Evolutionary conservation across 768 basidiomycete genomes (phyloP).

Genomic region (Pleurotus pulmonarius): DNA sequence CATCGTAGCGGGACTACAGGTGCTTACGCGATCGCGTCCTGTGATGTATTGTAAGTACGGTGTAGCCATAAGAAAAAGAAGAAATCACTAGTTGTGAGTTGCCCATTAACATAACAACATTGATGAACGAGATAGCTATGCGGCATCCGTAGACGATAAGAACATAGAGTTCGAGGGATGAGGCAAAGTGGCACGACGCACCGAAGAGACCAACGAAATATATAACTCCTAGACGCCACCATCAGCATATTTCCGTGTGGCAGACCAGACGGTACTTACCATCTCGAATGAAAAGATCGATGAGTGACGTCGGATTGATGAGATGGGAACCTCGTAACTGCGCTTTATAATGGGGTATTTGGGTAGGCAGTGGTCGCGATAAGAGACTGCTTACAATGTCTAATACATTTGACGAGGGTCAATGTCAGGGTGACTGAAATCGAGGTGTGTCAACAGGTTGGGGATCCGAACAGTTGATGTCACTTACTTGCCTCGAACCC

Average conservation of each 20-base stretch:
- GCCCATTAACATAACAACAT: not conserved
- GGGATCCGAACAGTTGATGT: not conserved
- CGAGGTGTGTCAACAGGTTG: not conserved
- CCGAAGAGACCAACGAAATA: not conserved
- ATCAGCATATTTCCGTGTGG: not conserved
- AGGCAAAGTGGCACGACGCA: not conserved
- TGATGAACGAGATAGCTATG: not conserved
- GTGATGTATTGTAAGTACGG: not conserved
- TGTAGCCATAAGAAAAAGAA: too few species aligned
- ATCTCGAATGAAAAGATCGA: not conserved
- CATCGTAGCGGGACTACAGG: not conserved
- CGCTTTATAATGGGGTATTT: not conserved
- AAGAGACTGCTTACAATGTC: not conserved
- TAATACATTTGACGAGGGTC: not conserved
- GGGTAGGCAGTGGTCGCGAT: not conserved
- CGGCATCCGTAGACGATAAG: not conserved
- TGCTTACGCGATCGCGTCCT: not conserved
- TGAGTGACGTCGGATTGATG: not conserved
- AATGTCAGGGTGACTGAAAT: not conserved
- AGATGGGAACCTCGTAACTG: not conserved
- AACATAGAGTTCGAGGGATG: not conserved
- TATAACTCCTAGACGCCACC: not conserved
- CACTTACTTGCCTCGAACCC: not conserved
- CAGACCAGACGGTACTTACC: not conserved
- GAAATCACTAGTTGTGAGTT: not conserved